Evolutionary conservation across 2,329 filamentous ascomycete species (phyloP), one percentile per base, ranked within the genome.

Genomic region (Dactylellina drechsleri): DNA sequence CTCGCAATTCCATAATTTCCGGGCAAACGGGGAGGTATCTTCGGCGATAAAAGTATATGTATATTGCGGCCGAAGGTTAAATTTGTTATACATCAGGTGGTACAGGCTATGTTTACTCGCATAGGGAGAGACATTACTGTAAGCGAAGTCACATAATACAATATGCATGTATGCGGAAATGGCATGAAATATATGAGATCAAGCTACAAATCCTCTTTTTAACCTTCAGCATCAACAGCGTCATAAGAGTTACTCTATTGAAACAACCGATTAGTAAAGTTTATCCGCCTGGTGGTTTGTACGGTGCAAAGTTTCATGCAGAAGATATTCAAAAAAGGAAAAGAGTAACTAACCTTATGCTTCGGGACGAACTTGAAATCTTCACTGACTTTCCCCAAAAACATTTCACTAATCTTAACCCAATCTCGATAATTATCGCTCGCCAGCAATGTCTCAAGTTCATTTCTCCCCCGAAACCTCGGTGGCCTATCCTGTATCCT

Each of bases 391-490:
- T 92, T 92, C 6, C 95, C 95, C 16, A 99, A 86, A 85, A 96
- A 99, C 93, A 99, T 98, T 82, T 99, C 95, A 82, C 94, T 96
- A 80, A 99, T 96, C 85, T 97, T 98, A 82, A 99, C 93, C 95
- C 95, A 99, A 82, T 99, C 95, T 83, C 90, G 91, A 84, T 96
- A 97, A 83, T 98, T 93, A 77, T 88, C 88, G 83, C 93, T 97
- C 13, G 90, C 90, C 83, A 99, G 86, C 77, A 99, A 84, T n/a
- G 92, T 96, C 86, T 99, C 95, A 80, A 99, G 83, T 64, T 99
- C 95, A 82, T 95, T 90, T 71, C 95, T 86, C 18, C 94, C 93
- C 79, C 85, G 87, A 81, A 91, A 99, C 53, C 89, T 88, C 4
- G 94, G 94, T 56, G 95, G 92, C 18, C 95, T 86, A 81, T 99